Conservation (phyloP, 768 basidiomycete species). For the Russula abietina region DNA sequence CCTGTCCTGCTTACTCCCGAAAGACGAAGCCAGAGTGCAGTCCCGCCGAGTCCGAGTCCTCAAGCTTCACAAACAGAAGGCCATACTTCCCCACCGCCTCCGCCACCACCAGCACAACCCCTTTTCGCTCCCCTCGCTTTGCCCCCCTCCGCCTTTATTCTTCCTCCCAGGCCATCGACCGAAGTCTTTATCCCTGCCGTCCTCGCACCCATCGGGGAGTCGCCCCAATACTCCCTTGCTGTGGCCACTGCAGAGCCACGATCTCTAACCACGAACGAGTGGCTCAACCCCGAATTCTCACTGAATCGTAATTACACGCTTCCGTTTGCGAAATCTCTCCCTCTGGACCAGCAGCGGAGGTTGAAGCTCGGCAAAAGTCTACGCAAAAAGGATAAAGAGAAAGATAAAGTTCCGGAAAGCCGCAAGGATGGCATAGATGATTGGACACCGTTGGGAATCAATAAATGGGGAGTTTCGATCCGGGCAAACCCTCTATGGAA, state of each 20-base stretch:
- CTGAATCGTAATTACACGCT: slow-evolving; percentile 47
- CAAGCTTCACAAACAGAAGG: neutral
- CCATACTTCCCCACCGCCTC: neutral
- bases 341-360: slow-evolving; percentile 49
- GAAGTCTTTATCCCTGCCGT: slow-evolving; percentile 8
- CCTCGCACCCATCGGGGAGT: slow-evolving; percentile 19
- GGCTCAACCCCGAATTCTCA: slow-evolving; percentile 24
- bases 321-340: slow-evolving; percentile 50
- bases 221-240: slow-evolving; percentile 12
- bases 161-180: slow-evolving; percentile 15
- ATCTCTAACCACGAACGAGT: slow-evolving; percentile 24
- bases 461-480: slow-evolving; percentile 61
- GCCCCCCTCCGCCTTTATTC: slow-evolving; percentile 18
- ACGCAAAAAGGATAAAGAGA: slow-evolving; percentile 48
- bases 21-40: neutral
- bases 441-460: slow-evolving; percentile 57
- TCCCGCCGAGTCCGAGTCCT: slow-evolving; percentile 4
- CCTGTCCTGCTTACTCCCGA: neutral
- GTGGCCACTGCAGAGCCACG: neutral
- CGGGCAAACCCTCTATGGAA: slow-evolving; percentile 72
- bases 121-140: neutral
- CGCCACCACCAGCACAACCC: neutral
- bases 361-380: slow-evolving; percentile 41
- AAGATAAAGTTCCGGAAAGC: slow-evolving; percentile 36
- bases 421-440: slow-evolving; percentile 46